Percentiles rank a stretch among this genome's conserved stretches.
Conservation (phyloP, 225 moss, liverwort and hornwort genomes). For the Bryum argenteum region DNA sequence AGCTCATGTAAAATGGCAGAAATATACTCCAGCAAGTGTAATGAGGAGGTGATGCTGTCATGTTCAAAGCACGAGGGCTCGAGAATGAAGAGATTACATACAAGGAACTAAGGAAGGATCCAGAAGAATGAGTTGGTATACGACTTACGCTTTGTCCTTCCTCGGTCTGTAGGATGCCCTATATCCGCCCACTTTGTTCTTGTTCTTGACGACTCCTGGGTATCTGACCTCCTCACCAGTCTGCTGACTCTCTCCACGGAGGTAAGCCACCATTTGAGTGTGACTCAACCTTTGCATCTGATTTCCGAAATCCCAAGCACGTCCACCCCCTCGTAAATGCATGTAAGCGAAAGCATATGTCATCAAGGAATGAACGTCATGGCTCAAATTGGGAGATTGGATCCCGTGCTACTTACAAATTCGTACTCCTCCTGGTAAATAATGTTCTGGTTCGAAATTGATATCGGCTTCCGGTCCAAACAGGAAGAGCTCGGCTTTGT, state of each 20-base stretch:
- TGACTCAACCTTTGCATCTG: conserved; percentile 36
- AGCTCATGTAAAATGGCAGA: background rate
- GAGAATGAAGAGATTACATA: too few relatives aligned
- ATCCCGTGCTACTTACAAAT: conserved; percentile 27
- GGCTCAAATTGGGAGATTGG: background rate
- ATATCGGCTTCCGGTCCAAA: conserved; percentile 32
- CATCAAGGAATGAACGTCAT: background rate
- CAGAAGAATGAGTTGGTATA: background rate
- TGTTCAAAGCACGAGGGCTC: background rate
- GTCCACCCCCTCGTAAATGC: background rate
- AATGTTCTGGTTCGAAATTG: conserved; percentile 43
- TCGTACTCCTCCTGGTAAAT: conserved; percentile 35
- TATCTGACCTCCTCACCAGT: conserved; percentile 32
- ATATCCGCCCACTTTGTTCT: background rate
- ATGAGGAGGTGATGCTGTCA: background rate
- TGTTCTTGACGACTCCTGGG: conserved; percentile 33
- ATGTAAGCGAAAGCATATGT: background rate
- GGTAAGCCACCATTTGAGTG: conserved; percentile 34
- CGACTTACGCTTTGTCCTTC: conserved; percentile 27
- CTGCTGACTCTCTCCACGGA: conserved; percentile 40
- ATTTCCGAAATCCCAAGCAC: background rate
- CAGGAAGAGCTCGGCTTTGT: conserved; percentile 48
- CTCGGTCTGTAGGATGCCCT: conserved; percentile 31
- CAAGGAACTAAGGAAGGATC: too few relatives aligned
- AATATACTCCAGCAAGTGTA: too few relatives aligned